These are phyloP conservation scores for Populus euphratica DNA, from an alignment of 345 rosid genomes.

Conservation along the genomic window DNA sequence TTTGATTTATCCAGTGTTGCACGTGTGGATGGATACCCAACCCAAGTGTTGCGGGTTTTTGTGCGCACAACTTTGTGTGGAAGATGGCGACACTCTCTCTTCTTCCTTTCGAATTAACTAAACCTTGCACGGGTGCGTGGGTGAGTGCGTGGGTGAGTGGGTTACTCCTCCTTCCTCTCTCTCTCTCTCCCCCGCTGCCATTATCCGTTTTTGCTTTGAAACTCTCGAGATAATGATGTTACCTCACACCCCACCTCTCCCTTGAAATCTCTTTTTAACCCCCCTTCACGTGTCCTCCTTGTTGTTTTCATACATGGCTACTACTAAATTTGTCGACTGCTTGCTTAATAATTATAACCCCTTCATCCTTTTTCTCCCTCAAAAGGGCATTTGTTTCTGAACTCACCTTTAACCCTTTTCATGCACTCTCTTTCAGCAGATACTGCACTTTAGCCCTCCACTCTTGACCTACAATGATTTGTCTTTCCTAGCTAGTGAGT, in stretches of 20 bases:
- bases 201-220: background rate
- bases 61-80: constrained; percentile 47
- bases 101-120: background rate
- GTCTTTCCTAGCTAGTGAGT: too few species aligned
- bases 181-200: background rate
- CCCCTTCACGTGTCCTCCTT: background rate
- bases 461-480: too few species aligned
- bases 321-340: too few species aligned
- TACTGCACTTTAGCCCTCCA: too few species aligned
- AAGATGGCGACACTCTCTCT: constrained; percentile 24
- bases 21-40: too few species aligned
- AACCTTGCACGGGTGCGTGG: constrained; percentile 10
- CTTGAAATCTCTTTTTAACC: background rate
- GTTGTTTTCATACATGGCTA: too few species aligned
- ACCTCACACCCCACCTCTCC: background rate
- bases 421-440: background rate
- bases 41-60: constrained; percentile 36
- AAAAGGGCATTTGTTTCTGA: background rate
- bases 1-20: too few species aligned
- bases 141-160: background rate
- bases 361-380: too few species aligned
- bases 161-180: too few species aligned
- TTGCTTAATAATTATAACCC: too few species aligned
- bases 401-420: constrained; percentile 10
- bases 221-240: constrained; percentile 11